These are phyloP conservation scores for Phytopythium ostracodes DNA, from an alignment of 352 stramenopile genomes.

Conservation along the genomic window DNA sequence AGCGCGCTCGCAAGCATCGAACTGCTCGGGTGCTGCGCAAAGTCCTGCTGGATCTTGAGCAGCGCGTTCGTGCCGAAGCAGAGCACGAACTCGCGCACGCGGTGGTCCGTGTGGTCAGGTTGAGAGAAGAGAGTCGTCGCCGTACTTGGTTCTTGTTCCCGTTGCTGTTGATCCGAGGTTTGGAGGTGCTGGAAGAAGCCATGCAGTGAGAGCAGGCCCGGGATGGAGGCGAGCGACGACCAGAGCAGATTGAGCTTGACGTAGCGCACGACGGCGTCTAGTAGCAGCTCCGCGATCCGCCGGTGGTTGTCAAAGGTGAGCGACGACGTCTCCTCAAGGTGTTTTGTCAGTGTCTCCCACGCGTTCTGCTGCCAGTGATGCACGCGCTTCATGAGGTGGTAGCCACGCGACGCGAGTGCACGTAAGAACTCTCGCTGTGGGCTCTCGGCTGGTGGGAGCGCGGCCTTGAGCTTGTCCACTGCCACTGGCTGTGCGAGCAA, in stretches of 20 bases:
- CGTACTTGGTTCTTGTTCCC: neutral
- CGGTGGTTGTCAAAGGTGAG: conserved; percentile 55
- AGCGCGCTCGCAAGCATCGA: conserved; percentile 14
- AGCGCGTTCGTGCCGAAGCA: conserved; percentile 54
- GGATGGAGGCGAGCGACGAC: conserved; percentile 39
- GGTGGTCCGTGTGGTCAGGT: conserved; percentile 32
- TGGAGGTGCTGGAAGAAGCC: conserved; percentile 27
- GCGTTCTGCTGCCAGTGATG: conserved; percentile 58
- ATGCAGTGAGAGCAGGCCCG: conserved; percentile 43
- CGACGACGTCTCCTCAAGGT: conserved; percentile 25
- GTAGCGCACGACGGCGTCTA: conserved; percentile 46
- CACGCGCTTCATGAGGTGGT: conserved; percentile 60
- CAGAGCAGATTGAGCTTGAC: conserved; percentile 62
- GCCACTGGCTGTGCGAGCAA: conserved; percentile 23
- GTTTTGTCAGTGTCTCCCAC: conserved; percentile 43
- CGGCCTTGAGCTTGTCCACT: conserved; percentile 18
- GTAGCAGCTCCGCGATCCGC: conserved; percentile 43
- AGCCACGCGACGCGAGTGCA: conserved; percentile 23
- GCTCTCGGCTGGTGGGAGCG: conserved; percentile 7
- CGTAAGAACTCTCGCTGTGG: conserved; percentile 19
- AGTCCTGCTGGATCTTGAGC: conserved; percentile 52
- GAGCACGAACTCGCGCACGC: conserved; percentile 52
- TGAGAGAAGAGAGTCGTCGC: conserved; percentile 16
- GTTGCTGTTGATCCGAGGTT: neutral
- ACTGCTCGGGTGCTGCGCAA: conserved; percentile 32